phyloP scores from a whole-genome alignment of 2,329 filamentous ascomycete species.

The Zymoseptoria tritici region DNA sequence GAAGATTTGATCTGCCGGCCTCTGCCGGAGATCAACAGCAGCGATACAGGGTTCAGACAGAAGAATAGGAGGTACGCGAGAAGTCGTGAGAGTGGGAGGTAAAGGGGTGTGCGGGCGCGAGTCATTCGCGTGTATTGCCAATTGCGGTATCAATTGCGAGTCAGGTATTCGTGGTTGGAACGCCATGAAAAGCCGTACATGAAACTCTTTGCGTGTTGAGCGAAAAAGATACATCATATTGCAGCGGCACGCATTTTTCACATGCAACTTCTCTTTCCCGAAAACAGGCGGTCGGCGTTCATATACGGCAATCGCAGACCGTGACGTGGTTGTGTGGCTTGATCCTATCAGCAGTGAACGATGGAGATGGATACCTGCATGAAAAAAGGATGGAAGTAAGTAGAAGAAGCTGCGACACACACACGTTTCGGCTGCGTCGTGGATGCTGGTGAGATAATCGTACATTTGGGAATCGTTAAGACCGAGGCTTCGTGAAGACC shows the following conservation, averaged over 20 bases:
- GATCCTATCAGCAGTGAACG: background rate
- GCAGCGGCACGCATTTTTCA: too few species aligned
- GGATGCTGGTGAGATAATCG: background rate
- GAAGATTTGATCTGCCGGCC: background rate
- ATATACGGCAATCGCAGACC: background rate
- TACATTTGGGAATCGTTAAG: background rate
- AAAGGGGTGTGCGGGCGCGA: background rate
- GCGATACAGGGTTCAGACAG: background rate
- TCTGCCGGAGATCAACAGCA: background rate
- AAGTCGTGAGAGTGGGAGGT: too few species aligned
- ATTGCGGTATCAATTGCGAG: background rate
- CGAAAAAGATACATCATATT: too few species aligned
- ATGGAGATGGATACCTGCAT: background rate
- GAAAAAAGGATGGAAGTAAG: background rate
- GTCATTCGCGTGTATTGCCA: background rate
- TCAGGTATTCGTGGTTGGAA: background rate
- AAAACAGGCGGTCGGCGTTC: background rate
- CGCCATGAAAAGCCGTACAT: background rate
- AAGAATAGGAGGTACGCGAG: background rate
- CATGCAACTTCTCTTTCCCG: too few species aligned
- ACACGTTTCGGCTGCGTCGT: background rate
- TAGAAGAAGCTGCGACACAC: background rate
- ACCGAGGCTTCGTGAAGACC: too few species aligned
- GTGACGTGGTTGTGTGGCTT: background rate
- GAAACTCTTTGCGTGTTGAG: background rate